Evolutionary conservation across 768 basidiomycete genomes (phyloP).

Genomic region (Neoboletus subvelutipes): DNA sequence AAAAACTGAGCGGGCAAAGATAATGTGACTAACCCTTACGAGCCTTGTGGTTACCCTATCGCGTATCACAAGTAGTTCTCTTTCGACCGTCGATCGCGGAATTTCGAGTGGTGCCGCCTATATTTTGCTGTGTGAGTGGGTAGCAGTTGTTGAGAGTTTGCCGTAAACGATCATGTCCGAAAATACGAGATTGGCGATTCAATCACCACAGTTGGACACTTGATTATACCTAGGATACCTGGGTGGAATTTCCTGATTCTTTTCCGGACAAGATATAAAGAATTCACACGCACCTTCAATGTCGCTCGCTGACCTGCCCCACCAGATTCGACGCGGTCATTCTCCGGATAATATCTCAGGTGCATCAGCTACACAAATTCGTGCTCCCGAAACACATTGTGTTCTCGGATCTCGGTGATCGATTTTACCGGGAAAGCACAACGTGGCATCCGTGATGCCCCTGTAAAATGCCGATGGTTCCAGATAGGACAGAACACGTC

Average conservation of each 20-base stretch:
- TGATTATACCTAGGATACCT: not conserved
- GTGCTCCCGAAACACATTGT: slow-evolving; percentile 16
- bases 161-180: not conserved
- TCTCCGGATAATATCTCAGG: slow-evolving; percentile 1
- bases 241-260: too few relatives aligned
- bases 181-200: not conserved
- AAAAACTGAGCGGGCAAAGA: not conserved
- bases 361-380: slow-evolving; percentile 19
- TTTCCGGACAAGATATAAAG: too few relatives aligned
- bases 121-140: not conserved
- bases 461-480: slow-evolving; percentile 23
- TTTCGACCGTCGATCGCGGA: not conserved
- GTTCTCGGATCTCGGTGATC: slow-evolving; percentile 19
- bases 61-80: not conserved
- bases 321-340: slow-evolving; percentile 15
- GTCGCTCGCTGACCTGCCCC: slow-evolving; percentile 4
- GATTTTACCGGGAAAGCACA: slow-evolving; percentile 30
- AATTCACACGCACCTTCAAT: not conserved
- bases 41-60: not conserved
- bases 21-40: not conserved
- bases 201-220: not conserved
- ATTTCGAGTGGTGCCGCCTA: not conserved
- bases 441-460: slow-evolving; percentile 22
- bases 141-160: not conserved
- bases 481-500: not conserved